Evolutionary conservation across 2,329 filamentous ascomycete genomes (phyloP), one percentile per base, ranked within the genome.

Genomic region (Xylariaceae sp.): DNA sequence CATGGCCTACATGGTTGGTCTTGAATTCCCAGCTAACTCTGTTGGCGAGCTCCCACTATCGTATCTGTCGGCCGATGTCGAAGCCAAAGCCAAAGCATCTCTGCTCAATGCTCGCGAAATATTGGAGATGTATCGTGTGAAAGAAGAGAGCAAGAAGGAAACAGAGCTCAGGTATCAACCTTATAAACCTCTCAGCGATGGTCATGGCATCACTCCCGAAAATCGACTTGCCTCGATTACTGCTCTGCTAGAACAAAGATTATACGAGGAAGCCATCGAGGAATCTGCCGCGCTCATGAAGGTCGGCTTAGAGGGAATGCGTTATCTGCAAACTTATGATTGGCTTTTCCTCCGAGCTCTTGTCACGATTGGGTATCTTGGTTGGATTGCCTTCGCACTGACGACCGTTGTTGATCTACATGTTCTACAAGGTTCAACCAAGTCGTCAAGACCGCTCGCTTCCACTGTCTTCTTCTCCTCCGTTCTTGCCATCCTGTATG

Each of bases 321-420:
- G 93, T 38, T 98, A 98, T 62, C 75, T 98, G 19, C 93, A 98
- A 64, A 98, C 90, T 0, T 98, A 98, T 57, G 93, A 98, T 67
- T 98, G 93, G 93, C 74, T 98, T 2, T 98, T 98, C 66, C 69
- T 98, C 28, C 78, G 93, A 45, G 85, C 88, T 2, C 73, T 98
- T 37, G 85, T 98, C 45, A 96, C 93, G 2, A 61, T 86, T 11
- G 93, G 93, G 15, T 98, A 97, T 57, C 68, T 97, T 7, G 93
- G 93, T 16, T 98, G 91, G 91, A 94, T 97, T 59, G 85, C 86
- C 1, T 98, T 90, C 64, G 89, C 90, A 2, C 71, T 95, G 38
- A 93, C 89, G 1, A 94, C 85, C 0, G 89, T 97, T 36, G 75
- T 97, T 47, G 86, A 95, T 59, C 69, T 90, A 39, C 89, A 95